Conservation (phyloP, 768 basidiomycete genomes). For the Gloeostereum incarnatum region DNA sequence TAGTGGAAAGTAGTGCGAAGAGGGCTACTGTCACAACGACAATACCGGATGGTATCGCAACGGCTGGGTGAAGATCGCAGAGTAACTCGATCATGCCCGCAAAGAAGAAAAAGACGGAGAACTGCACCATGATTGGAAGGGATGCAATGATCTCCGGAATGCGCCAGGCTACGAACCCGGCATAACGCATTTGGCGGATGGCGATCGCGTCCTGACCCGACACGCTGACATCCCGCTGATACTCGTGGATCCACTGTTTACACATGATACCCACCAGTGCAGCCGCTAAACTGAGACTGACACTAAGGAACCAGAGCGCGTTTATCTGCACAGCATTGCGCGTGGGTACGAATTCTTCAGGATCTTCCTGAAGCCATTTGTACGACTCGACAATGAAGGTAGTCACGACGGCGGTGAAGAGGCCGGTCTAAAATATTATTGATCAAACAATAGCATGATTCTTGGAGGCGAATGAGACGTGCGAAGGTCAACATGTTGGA, state of each 20-base stretch:
- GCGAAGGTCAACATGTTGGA: too few species aligned
- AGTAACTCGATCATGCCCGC: constrained; percentile 3
- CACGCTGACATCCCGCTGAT: constrained; percentile 1
- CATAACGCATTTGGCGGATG: constrained; percentile 4
- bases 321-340: too few species aligned
- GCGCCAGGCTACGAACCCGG: constrained; percentile 2
- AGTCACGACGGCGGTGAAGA: too few species aligned
- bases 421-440: too few species aligned
- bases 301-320: constrained; percentile 4
- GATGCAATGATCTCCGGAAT: constrained; percentile 3
- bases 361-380: too few species aligned
- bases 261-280: constrained; percentile 2
- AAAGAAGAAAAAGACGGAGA: constrained; percentile 4
- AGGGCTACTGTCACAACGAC: neutral
- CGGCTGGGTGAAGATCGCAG: neutral
- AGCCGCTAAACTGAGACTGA: constrained; percentile 3
- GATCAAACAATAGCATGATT: too few species aligned
- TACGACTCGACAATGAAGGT: too few species aligned
- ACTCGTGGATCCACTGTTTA: constrained; percentile 6
- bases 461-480: too few species aligned
- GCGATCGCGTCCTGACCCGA: constrained; percentile 1
- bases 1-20: neutral
- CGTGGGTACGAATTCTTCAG: too few species aligned
- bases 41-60: neutral
- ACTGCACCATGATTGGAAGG: constrained; percentile 4